A percentile compares a stretch with the other conserved stretches of the same genome.
Evolutionary conservation across 176 grass and related monocot genomes (phyloP).

Genomic region (Guadua angustifolia): DNA sequence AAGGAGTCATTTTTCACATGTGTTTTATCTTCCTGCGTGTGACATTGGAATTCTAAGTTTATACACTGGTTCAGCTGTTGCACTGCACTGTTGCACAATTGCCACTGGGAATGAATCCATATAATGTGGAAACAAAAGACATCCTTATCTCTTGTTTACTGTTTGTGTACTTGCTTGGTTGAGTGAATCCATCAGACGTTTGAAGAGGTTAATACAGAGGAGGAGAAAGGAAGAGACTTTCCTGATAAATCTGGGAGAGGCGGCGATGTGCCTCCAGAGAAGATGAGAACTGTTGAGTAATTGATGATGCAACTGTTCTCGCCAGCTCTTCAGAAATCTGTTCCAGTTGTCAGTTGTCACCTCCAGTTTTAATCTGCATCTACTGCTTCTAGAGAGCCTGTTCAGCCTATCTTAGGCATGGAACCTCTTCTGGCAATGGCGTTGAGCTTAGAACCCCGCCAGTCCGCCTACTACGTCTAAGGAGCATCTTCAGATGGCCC

Average conservation of each 20-base stretch:
- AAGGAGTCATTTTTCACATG: too few relatives aligned
- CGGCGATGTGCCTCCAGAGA: background rate
- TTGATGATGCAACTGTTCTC: background rate
- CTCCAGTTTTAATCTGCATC: constrained; percentile 27
- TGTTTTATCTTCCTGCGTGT: too few relatives aligned
- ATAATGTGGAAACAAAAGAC: too few relatives aligned
- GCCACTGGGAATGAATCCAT: background rate
- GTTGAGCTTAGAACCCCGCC: too few relatives aligned
- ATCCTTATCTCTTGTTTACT: too few relatives aligned
- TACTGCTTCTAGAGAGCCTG: too few relatives aligned
- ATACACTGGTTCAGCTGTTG: background rate
- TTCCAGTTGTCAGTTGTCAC: constrained; percentile 10
- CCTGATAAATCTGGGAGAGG: background rate
- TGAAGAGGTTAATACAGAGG: background rate
- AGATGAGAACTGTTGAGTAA: background rate
- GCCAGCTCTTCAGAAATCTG: background rate
- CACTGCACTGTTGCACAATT: background rate
- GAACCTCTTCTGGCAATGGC: too few relatives aligned
- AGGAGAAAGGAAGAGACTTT: background rate
- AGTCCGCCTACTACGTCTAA: too few relatives aligned
- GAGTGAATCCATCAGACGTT: background rate
- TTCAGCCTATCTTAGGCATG: too few relatives aligned
- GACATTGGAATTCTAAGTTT: background rate
- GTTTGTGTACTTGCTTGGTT: too few relatives aligned
- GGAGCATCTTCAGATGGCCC: too few relatives aligned